Percentiles rank a stretch among this genome's conserved stretches.
phyloP scores from a whole-genome alignment of 805 yeast genomes.

The Pichia manshurica region DNA sequence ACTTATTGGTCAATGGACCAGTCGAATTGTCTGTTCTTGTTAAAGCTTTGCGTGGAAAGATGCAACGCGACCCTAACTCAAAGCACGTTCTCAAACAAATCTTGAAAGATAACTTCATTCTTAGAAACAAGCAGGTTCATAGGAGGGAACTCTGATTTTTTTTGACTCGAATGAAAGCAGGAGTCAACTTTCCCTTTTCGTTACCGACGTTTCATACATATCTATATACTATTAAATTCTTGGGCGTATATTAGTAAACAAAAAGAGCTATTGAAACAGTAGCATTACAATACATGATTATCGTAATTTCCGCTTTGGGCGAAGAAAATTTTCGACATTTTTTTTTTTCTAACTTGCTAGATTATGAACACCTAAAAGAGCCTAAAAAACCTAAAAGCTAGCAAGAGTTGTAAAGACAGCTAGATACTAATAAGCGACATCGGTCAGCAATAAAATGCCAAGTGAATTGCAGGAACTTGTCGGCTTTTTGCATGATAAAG shows the following conservation, averaged over 20 bases:
- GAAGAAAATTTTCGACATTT: not conserved
- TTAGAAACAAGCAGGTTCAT: slow-evolving; percentile 30
- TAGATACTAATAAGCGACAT: no score
- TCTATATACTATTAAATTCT: no score
- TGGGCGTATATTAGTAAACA: no score
- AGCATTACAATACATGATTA: not conserved
- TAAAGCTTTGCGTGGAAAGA: slow-evolving; percentile 52
- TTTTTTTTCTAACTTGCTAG: not conserved
- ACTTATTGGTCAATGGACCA: slow-evolving; percentile 51
- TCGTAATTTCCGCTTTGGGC: not conserved
- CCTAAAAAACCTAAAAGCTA: no score
- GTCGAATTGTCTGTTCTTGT: slow-evolving; percentile 51
- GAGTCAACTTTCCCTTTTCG: no score
- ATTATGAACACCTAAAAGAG: no score
- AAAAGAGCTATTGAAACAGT: not conserved
- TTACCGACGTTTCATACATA: no score
- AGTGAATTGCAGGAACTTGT: slow-evolving; percentile 43
- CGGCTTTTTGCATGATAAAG: slow-evolving; percentile 73
- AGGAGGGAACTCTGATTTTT: slow-evolving; percentile 16
- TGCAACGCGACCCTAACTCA: slow-evolving; percentile 59
- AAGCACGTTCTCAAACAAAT: slow-evolving; percentile 48
- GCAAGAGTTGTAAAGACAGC: no score
- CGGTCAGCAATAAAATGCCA: slow-evolving; percentile 17
- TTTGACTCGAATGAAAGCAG: no score
- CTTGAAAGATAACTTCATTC: slow-evolving; percentile 25